Base-by-base conservation (phyloP, 106 monocot species). In the Dioscorea dumetorum region DNA sequence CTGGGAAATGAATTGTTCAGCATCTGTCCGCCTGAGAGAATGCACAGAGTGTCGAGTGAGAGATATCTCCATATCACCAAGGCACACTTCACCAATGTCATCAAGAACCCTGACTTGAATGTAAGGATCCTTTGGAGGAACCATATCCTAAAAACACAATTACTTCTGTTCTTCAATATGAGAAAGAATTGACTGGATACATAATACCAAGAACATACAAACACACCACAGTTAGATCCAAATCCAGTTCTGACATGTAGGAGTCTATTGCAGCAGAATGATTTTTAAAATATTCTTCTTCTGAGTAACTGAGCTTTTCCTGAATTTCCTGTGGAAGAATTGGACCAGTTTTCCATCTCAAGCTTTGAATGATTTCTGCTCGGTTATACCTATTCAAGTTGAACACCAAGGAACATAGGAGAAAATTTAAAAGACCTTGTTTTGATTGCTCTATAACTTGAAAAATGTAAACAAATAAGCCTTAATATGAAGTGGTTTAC, bases 51-150 rank as follows among this genome's bases (percentile, higher is more conserved):
- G 79, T 57, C 72, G 77, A 1, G 75, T 80, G 24, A 97, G 82
- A 57, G 88, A 89, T 53, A 89, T 75, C 0, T 81, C 67, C 50
- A 84, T 87, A 60, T 97, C 88, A 19, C 84, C 89, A 49, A 97
- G 80, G 53, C 64, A 80, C 19, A 91, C 77, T 62, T 89, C 86
- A 54, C 91, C 91, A 35, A 97, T 91, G 71, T 95, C 88, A 50
- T 84, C 81, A 22, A 97, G 84, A 2, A 97, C 95, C 73, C 82
- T 83, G 16, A 91, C 88, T 65, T 71, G 81, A 49, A 97, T 91
- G 52, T 97, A 97, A 48, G 95, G 95, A 78, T 95, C 95, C 80
- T 95, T 95, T 11, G 95, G 95, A 53, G 95, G 95, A 67, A 95
- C 75, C 88, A 95, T 89, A 53, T 95, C 95, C 95, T 95, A 54